These are phyloP conservation scores for Gilbertella persicaria DNA, from an alignment of 371 early-diverging fungal species.

Conservation along the genomic window DNA sequence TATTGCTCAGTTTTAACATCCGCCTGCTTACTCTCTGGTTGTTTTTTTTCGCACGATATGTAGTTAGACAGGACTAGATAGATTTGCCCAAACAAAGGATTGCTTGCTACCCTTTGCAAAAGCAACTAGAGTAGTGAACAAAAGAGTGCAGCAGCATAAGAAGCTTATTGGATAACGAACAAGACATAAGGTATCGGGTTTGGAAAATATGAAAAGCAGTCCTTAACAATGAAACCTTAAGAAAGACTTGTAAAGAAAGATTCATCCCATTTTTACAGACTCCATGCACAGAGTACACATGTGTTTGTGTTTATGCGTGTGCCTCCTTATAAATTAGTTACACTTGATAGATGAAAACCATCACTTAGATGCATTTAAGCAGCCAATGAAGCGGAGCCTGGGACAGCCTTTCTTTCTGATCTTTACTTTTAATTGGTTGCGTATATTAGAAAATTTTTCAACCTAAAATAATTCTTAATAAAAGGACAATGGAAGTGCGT, in stretches of 20 bases:
- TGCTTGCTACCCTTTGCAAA: no score
- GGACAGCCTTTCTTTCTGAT: constrained; percentile 20
- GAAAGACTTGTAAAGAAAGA: no score
- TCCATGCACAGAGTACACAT: no score
- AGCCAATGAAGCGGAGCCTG: constrained; percentile 9
- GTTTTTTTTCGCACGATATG: not conserved
- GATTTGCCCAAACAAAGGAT: no score
- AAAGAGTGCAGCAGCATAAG: no score
- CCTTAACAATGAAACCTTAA: not conserved
- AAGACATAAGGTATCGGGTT: not conserved
- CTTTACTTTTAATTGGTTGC: constrained; percentile 9
- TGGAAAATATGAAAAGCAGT: not conserved
- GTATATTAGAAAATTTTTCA: constrained; percentile 18
- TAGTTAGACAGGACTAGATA: not conserved
- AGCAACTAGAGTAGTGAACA: no score
- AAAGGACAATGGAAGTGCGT: constrained; percentile 1
- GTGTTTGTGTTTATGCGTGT: no score
- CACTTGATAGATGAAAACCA: not conserved
- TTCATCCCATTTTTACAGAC: no score
- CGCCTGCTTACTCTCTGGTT: not conserved
- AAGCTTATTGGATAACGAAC: not conserved
- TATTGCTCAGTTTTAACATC: not conserved
- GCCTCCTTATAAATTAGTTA: no score
- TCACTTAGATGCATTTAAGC: not conserved
- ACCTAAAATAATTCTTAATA: constrained; percentile 12